Conservation (phyloP, 1,139 yeast species). For the Eremothecium coryli region DNA sequence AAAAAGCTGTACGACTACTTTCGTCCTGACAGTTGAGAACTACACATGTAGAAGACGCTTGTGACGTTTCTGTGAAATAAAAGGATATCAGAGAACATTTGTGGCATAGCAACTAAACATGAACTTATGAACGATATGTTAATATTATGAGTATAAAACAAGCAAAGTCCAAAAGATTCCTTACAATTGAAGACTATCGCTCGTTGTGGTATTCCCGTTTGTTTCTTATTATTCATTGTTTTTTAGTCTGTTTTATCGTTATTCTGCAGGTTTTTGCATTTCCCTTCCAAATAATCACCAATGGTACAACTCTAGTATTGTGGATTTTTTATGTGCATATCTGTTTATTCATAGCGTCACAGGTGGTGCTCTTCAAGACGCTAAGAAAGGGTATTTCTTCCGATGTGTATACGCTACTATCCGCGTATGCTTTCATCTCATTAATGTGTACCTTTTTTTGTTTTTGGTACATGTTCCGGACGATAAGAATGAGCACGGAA, state of each 20-base stretch:
- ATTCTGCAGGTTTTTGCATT: conserved; percentile 4
- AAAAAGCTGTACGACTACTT: conserved; percentile 14
- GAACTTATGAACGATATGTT: neutral
- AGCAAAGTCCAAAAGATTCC: conserved; percentile 2
- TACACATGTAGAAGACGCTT: no score
- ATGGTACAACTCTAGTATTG: neutral
- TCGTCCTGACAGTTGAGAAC: conserved; percentile 3
- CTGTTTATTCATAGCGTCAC: conserved; percentile 1
- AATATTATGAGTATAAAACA: conserved; percentile 1
- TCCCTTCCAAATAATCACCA: conserved; percentile 3
- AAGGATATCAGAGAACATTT: no score
- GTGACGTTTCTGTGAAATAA: no score
- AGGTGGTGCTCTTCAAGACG: conserved; percentile 2
- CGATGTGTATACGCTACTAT: neutral
- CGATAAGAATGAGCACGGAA: conserved; percentile 1
- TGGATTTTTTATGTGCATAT: conserved; percentile 4
- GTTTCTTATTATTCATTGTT: conserved; percentile 4
- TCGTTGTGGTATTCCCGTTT: conserved; percentile 3
- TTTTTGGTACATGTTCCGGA: conserved; percentile 3
- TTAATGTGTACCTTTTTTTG: neutral
- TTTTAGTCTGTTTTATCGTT: conserved; percentile 1
- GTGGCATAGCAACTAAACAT: no score
- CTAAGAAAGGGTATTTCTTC: conserved; percentile 2
- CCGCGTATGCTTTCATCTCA: conserved; percentile 1
- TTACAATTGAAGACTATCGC: conserved; percentile 3